Evolutionary conservation across 1,284 basidiomycete species (phyloP).

Genomic region (Puccinia hordei): DNA sequence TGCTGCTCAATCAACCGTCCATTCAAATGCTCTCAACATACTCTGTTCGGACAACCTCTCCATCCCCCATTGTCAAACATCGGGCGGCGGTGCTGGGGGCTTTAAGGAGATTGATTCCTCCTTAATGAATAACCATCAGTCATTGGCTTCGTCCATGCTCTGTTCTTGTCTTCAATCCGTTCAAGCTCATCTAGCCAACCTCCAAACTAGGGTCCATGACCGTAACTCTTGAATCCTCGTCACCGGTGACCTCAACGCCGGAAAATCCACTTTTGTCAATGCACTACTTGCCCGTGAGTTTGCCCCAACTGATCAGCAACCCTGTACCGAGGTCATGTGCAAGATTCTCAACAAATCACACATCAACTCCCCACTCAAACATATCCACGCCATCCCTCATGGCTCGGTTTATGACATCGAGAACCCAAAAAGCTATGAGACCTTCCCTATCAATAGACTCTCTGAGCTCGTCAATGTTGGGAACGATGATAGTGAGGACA

Average conservation of each 20-base stretch:
- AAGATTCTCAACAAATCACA: conserved; percentile 95
- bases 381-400: conserved; percentile 69
- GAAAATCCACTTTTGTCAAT: conserved; percentile 98
- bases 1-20: not conserved
- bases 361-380: conserved; percentile 68
- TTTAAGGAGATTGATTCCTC: conserved; percentile 30
- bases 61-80: conserved; percentile 34
- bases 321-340: conserved; percentile 94
- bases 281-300: conserved; percentile 83
- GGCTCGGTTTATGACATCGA: conserved; percentile 71
- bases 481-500: conserved; percentile 68
- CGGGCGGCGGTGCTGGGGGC: not conserved
- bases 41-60: conserved; percentile 27
- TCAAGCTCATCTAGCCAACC: conserved; percentile 72
- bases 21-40: conserved; percentile 8
- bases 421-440: conserved; percentile 76
- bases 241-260: conserved; percentile 98
- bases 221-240: conserved; percentile 94
- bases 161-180: conserved; percentile 27
- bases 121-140: conserved; percentile 39
- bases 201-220: conserved; percentile 83
- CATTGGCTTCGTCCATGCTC: conserved; percentile 35
- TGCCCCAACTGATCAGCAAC: conserved; percentile 97
- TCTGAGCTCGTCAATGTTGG: conserved; percentile 73
- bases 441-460: conserved; percentile 70